A percentile compares a stretch with the other conserved stretches of the same genome.
These are phyloP conservation scores for Diaporthe sp. DNA, from an alignment of 2,329 filamentous ascomycete genomes.

Conservation along the genomic window DNA sequence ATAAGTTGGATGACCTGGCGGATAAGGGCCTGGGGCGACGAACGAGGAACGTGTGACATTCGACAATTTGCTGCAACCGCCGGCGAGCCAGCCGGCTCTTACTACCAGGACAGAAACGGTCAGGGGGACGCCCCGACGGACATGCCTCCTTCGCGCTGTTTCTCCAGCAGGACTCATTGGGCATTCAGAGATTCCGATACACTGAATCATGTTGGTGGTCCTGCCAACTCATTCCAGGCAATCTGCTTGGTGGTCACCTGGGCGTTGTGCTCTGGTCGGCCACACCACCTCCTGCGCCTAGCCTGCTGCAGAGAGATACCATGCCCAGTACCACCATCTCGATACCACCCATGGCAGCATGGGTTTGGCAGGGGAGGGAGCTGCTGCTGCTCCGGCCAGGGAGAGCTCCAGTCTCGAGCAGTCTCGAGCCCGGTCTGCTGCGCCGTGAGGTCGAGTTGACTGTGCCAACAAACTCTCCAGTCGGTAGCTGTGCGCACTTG, in stretches of 20 bases:
- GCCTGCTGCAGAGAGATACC: conserved; percentile 27
- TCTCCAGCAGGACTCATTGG: not conserved
- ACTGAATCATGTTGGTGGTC: conserved; percentile 30
- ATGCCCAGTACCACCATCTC: conserved; percentile 7
- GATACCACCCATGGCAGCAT: conserved; percentile 16
- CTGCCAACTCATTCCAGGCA: conserved; percentile 33
- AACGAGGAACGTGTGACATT: conserved; percentile 14
- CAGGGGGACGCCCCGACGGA: conserved; percentile 8
- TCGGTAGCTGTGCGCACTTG: not conserved
- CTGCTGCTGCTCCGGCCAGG: conserved; percentile 1
- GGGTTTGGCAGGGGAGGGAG: conserved; percentile 11
- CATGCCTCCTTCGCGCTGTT: conserved; percentile 10
- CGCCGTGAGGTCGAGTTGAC: not conserved
- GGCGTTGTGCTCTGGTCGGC: conserved; percentile 21
- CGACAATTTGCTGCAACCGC: conserved; percentile 29
- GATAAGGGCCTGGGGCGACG: not conserved
- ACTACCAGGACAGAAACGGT: conserved; percentile 5
- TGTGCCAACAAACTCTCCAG: conserved; percentile 4
- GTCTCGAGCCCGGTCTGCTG: conserved; percentile 3
- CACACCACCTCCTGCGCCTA: conserved; percentile 35
- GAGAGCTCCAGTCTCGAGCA: conserved; percentile 1
- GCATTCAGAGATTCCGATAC: conserved; percentile 23
- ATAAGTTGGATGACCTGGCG: conserved; percentile 17
- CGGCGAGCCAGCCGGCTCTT: not conserved
- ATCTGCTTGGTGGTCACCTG: conserved; percentile 30